A percentile compares a stretch with the other conserved stretches of the same genome.
Evolutionary conservation across 768 basidiomycete species (phyloP).

Genomic region (Lactarius pseudohatsudake): DNA sequence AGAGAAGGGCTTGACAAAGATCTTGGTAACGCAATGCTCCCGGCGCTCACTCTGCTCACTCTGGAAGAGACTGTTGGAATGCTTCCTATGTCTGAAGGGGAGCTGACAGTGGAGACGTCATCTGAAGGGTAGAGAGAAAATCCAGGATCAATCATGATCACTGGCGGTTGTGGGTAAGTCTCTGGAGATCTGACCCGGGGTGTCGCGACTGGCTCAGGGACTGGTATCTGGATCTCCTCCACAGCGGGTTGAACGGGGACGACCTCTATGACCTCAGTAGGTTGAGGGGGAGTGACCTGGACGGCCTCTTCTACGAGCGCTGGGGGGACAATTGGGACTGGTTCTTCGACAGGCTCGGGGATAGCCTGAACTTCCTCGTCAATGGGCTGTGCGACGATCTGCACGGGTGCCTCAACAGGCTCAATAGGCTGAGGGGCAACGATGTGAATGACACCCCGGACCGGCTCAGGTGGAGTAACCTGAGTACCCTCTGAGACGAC

Average conservation of each 20-base stretch:
- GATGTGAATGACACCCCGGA: constrained; percentile 34
- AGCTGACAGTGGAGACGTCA: background rate
- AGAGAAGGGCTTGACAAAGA: constrained; percentile 23
- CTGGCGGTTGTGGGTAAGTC: constrained; percentile 8
- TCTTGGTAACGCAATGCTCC: background rate
- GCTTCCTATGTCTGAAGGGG: constrained; percentile 11
- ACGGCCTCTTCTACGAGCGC: background rate
- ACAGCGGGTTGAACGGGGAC: background rate
- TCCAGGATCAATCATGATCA: background rate
- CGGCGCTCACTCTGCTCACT: constrained; percentile 1
- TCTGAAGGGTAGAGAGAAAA: constrained; percentile 3
- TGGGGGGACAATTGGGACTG: background rate
- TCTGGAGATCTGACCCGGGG: constrained; percentile 5
- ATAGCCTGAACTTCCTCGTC: constrained; percentile 6
- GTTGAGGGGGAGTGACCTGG: constrained; percentile 1
- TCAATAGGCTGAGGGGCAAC: constrained; percentile 24
- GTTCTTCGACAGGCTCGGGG: background rate
- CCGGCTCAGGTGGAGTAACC: constrained; percentile 32
- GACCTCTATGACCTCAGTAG: background rate
- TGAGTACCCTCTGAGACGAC: constrained; percentile 20
- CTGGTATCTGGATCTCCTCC: background rate
- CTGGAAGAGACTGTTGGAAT: constrained; percentile 2
- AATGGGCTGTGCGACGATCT: background rate
- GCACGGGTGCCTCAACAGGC: constrained; percentile 15
- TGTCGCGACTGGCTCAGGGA: constrained; percentile 1